Base-by-base conservation (phyloP, 1,284 basidiomycete species). In the Irpex sp. region DNA sequence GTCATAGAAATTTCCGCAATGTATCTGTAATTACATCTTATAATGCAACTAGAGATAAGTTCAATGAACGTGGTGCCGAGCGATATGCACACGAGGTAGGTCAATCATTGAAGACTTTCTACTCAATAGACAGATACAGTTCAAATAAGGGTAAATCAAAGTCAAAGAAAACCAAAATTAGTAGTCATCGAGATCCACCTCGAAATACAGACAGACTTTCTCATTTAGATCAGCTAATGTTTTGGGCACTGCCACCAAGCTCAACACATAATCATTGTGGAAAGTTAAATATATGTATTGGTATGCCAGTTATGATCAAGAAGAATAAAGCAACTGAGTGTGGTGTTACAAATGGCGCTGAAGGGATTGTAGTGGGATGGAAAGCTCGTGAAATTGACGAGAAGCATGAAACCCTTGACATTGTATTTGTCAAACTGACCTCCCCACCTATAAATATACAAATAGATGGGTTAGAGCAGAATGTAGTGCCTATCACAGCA, bases 281-380 rank as follows among this genome's bases (percentile, higher is more conserved):
- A 4, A 80, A 74, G 42, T 65, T 85, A 1, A 71, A 71, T 0
- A 58, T 86, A 0, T 86, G 84, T 75, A 64, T 80, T 32, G 83
- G 83, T 0, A 75, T 86, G 73, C 85, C 84, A 44, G 75, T 87
- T 0, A 82, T 86, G 75, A 76, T 86, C 2, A 78, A 80, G 43
- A 54, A 76, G 4, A 84, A 85, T 72, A 66, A 77, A 45, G 84
- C 82, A 3, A 85, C 83, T 10, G 82, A 85, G 65, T 69, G 80
- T 4, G 80, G 81, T 65, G 82, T 83, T 6, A 85, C 83, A 13
- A 85, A 85, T 71, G 84, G 84, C 4, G 84, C 84, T 70, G 82
- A 85, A 70, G 85, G 69, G 1, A 73, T 71, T 45, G 80, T 85
- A 0, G 72, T 76, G 54, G 79, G 75, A 2, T 86, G 84, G 84